Base-by-base conservation (phyloP, 495 filamentous ascomycete species). In the Hypoxylon subgilvum region DNA sequence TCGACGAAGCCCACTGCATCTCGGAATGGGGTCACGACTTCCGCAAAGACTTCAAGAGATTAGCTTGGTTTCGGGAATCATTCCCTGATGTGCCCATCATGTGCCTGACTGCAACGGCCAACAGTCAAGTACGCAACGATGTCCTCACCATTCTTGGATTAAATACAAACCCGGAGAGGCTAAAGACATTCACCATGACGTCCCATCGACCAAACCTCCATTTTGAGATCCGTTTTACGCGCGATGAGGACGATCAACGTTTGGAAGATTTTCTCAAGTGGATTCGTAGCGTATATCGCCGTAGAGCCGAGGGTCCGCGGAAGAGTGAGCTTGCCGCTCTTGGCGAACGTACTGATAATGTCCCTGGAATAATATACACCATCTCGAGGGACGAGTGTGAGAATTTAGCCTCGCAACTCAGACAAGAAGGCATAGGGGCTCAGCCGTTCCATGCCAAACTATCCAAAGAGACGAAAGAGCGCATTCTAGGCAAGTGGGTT, bases 1-100 rank as follows among this genome's bases (percentile, higher is more conserved):
- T 97, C 39, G 93, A 97, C 72, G 93, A 97, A 74, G 93, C 93
- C 10, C 93, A 97, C 69, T 97, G 93, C 69, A 96, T 97, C 59
- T 92, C 88, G 7, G 92, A 97, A 85, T 97, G 93, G 93, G 93
- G 93, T 13, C 92, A 97, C 69, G 93, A 97, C 70, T 97, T 97
- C 66, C 88, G 93, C n/a, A 88, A 88, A 13, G 87, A 91, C 25
- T 97, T 96, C 73, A 90, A 91, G 61, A 81, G 87, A 18, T 82
- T 97, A n/a, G 85, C 84, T 5, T 96, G 89, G 85, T 96, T 97
- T 76, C 90, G 88, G 55, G 77, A 81, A 21, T 84, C 84, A 16
- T 88, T 90, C 53, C 92, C 92, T 0, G 78, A 86, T 21, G 89
- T 96, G 0, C 91, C 93, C 17, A 86, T 97, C 23, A 96, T 92